A percentile compares a stretch with the other conserved stretches of the same genome.
Evolutionary conservation across 2,329 filamentous ascomycete genomes (phyloP).

Genomic region (Diaporthe longicolla): DNA sequence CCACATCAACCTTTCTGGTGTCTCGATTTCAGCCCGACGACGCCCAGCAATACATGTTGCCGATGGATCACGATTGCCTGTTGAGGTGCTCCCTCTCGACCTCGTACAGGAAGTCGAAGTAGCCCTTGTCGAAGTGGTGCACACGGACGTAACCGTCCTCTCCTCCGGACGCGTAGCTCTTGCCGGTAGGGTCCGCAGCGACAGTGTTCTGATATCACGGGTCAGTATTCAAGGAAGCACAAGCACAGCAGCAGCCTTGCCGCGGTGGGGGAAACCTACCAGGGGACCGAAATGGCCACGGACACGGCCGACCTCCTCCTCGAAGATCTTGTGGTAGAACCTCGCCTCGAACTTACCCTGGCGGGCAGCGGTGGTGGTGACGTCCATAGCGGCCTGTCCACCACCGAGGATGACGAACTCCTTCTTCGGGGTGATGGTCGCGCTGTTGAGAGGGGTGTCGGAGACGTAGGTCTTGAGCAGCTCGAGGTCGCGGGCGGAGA

Average conservation of each 20-base stretch:
- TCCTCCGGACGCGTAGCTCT: conserved; percentile 93
- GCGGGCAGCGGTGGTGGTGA: conserved; percentile 91
- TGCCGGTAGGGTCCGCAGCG: conserved; percentile 91
- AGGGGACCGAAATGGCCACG: conserved; percentile 96
- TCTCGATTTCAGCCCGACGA: conserved; percentile 6
- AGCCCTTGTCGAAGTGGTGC: conserved; percentile 98
- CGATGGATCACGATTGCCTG: conserved; percentile 50
- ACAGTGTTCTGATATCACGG: conserved; percentile 79
- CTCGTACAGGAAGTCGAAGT: conserved; percentile 99
- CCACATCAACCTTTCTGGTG: conserved; percentile 17
- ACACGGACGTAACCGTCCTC: conserved; percentile 99
- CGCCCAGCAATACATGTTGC: background rate
- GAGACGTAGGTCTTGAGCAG: conserved; percentile 92
- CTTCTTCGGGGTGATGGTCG: conserved; percentile 93
- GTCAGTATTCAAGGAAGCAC: background rate
- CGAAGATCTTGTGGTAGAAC: conserved; percentile 99
- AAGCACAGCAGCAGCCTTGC: background rate
- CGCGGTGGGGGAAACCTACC: conserved; percentile 51
- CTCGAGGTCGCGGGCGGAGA: conserved; percentile 87
- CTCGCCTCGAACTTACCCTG: conserved; percentile 99
- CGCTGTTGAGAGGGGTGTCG: conserved; percentile 97
- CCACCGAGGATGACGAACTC: conserved; percentile 98
- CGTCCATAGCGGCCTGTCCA: conserved; percentile 98
- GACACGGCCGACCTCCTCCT: conserved; percentile 98
- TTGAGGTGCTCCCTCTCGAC: conserved; percentile 87